These are phyloP conservation scores for Scleromitrula shiraiana DNA, from an alignment of 2,329 filamentous ascomycete species.

Conservation along the genomic window DNA sequence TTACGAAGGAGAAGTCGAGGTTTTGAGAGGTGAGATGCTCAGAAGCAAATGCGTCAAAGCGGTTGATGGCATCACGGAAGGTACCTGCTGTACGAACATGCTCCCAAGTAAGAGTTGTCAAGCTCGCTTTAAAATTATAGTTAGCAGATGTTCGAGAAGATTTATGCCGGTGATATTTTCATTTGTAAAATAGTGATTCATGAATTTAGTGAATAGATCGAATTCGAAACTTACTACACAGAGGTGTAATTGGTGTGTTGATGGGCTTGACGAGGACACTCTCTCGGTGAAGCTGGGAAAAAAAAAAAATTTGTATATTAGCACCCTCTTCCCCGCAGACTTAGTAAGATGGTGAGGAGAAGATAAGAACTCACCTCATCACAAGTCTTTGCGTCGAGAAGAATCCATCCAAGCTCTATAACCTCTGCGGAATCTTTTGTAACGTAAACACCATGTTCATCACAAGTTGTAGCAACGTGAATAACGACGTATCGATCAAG, in stretches of 20 bases:
- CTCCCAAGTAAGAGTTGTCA: constrained; percentile 98
- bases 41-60: constrained; percentile 87
- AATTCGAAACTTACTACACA: constrained; percentile 76
- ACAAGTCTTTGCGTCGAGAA: constrained; percentile 82
- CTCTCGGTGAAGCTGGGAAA: constrained; percentile 74
- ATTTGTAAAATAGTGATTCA: background rate
- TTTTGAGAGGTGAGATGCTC: constrained; percentile 88
- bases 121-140: constrained; percentile 57
- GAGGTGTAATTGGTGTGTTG: constrained; percentile 95
- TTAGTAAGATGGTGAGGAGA: constrained; percentile 3
- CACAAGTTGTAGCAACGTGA: constrained; percentile 96
- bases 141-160: constrained; percentile 15
- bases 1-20: constrained; percentile 96
- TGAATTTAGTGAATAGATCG: background rate
- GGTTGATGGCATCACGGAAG: constrained; percentile 92
- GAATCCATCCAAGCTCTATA: constrained; percentile 97
- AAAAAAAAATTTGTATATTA: constrained; percentile 17
- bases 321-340: background rate
- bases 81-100: constrained; percentile 96
- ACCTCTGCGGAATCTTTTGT: constrained; percentile 99
- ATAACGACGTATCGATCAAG: constrained; percentile 97
- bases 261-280: constrained; percentile 96
- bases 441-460: constrained; percentile 98
- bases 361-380: constrained; percentile 65
- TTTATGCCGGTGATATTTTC: background rate